Base-by-base conservation (phyloP, 2,329 filamentous ascomycete species). In the Alternaria triticimaculans region DNA sequence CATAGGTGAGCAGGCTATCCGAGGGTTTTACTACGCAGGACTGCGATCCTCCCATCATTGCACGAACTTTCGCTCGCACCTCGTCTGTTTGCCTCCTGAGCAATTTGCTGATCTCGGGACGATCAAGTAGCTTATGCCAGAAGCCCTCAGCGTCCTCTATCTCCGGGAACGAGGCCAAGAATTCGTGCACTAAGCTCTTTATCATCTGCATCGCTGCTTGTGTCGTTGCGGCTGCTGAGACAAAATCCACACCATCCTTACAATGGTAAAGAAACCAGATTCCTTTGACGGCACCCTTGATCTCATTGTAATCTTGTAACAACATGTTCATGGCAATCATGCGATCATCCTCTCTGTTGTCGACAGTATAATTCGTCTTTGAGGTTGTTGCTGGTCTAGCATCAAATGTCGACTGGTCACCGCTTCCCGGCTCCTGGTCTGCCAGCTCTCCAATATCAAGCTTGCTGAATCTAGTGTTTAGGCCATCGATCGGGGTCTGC, bases 331-430 rank as follows among this genome's bases (percentile, higher is more conserved):
- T 41, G 37, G 37, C 37, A 2, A 41, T 41, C 9, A 41, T 0
- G 0, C 37, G 2, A 2, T 41, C n/a, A 0, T 18, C 37, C 37
- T 41, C 0, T 41, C 0, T 0, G 37, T 41, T 41, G 9, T 41
- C 37, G 37, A 18, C n/a, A 41, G 37, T 41, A 2, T 18, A 41
- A 1, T 0, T 41, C 37, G 37, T 18, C 37, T 41, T 41, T 0
- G n/a, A 41, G 0, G 37, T 41, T 41, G 37, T 0, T 11, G 37
- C 37, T 2, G 37, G 37, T 41, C 4, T n/a, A 2, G 33, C 33
- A 37, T 2, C 4, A 4, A 4, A 4, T 4, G 30, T 8, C 4
- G 33, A 1, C 33, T 37, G 33, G 1, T 6, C 33, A 41, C 37
- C 37, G 3, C 37, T 41, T 41, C 1, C 37, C 8, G 37, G 37